Percentiles rank a stretch among this genome's conserved stretches.
phyloP scores from a whole-genome alignment of 768 basidiomycete species.

The Chiua virens region DNA sequence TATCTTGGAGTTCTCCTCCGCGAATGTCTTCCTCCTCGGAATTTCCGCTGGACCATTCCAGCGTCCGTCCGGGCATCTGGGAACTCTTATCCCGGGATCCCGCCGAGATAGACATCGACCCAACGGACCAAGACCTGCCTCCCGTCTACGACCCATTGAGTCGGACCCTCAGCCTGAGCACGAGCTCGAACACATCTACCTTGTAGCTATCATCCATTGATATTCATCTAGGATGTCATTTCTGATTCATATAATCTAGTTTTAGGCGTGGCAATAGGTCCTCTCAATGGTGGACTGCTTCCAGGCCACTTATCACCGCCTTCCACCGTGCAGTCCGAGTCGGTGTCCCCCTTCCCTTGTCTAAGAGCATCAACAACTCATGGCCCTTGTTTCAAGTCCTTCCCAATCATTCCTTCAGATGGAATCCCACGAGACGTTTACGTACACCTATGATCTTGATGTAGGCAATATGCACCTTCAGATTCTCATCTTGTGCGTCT shows the following conservation, averaged over 20 bases:
- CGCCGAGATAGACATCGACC: not conserved
- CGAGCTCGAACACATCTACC: not conserved
- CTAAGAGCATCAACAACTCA: conserved; percentile 8
- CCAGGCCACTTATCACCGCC: not conserved
- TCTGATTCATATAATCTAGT: not conserved
- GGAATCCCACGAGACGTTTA: conserved; percentile 19
- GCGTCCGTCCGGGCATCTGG: conserved; percentile 22
- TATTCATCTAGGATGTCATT: not conserved
- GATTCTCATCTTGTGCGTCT: conserved; percentile 52
- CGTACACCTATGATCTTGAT: conserved; percentile 51
- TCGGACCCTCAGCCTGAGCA: not conserved
- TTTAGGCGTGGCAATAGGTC: conserved; percentile 2
- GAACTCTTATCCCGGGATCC: conserved; percentile 19
- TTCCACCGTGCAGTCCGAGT: conserved; percentile 2
- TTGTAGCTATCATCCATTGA: conserved; percentile 1
- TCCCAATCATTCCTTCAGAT: conserved; percentile 23
- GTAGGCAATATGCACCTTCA: conserved; percentile 45
- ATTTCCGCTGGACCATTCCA: conserved; percentile 11
- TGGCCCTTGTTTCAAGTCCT: conserved; percentile 5
- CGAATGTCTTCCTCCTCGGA: not conserved
- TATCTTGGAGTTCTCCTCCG: not conserved
- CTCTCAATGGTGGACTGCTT: conserved; percentile 11
- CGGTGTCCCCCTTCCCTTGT: conserved; percentile 3
- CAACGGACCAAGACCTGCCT: conserved; percentile 9
- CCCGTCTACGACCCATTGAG: conserved; percentile 21